Base-by-base conservation (phyloP, 2,329 filamentous ascomycete species). In the Ophiostoma australiae region DNA sequence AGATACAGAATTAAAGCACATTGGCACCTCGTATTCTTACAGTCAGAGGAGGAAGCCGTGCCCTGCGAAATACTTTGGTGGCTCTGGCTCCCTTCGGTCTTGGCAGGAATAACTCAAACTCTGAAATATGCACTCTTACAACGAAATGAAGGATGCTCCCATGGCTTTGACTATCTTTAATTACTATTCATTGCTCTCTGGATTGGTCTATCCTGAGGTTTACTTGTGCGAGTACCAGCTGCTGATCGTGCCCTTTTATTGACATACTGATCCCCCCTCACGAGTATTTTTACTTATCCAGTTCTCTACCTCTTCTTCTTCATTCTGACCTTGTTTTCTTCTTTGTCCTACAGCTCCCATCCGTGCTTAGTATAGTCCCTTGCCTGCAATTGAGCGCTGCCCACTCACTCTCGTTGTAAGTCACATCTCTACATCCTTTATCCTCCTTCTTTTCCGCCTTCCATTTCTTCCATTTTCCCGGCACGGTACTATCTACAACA, bases 291-390 rank as follows among this genome's bases (percentile, higher is more conserved):
- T 48, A 63, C 52, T 52, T 63, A 15, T 39, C 37, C 23, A 15
- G 39, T 41, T 63, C 41, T 69, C 37, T 41, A 10, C 31, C 52
- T 52, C 37, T 69, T 65, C 61, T 41, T 13, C 10, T 11, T 41
- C 48, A 48, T 65, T 69, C 37, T 61, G 69, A 41, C 48, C 27
- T 67, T 41, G 17, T 67, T 35, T 55, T 69, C 68, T 58, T 39
- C 58, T 31, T 61, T n/a, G 23, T 61, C 23, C 27, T 61, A n/a
- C 55, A 61, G 23, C 27, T 61, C 17, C 55, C 39, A 41, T 13
- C 39, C 39, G 13, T 41, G 39, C 39, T 41, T 41, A 41, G 39
- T 41, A 11, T 41, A 61, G 55, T 61, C 23, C 10, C 23, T 61
- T n/a, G 23, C 27, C 27, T 31, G 27, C 55, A 27, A n/a, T 52